These are phyloP conservation scores for Alternaria sp. DNA, from an alignment of 2,329 filamentous ascomycete genomes.

Conservation along the genomic window DNA sequence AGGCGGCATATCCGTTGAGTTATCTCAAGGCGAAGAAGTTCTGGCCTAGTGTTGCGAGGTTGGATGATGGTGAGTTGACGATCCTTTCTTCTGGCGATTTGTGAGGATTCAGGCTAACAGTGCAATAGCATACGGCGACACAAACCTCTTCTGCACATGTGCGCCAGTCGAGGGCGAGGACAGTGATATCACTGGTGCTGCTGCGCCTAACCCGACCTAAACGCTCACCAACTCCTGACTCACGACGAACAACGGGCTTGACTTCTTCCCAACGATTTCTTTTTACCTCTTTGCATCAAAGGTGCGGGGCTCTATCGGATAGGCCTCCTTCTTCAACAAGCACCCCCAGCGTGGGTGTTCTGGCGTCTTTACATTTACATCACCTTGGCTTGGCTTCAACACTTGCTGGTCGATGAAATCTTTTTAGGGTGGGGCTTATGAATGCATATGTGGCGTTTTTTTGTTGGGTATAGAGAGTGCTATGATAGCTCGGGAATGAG, in stretches of 20 bases:
- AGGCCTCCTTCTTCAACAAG: not conserved
- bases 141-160: constrained; percentile 94
- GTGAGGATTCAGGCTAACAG: constrained; percentile 27
- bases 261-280: not conserved
- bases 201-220: constrained; percentile 43
- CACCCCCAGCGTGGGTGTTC: not conserved
- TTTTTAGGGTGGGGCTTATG: not conserved
- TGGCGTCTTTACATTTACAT: not conserved
- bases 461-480: not conserved
- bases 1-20: constrained; percentile 84
- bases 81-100: not conserved
- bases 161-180: constrained; percentile 71
- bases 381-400: not conserved
- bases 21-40: constrained; percentile 96
- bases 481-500: not conserved
- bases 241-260: too few species aligned
- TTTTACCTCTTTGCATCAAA: not conserved
- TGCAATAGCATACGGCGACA: constrained; percentile 77
- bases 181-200: constrained; percentile 41
- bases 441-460: not conserved
- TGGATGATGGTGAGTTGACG: constrained; percentile 77
- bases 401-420: not conserved
- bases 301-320: not conserved
- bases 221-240: too few species aligned
- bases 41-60: constrained; percentile 85